Evolutionary conservation across 768 basidiomycete species (phyloP).

Genomic region (Lentinula lateritia): DNA sequence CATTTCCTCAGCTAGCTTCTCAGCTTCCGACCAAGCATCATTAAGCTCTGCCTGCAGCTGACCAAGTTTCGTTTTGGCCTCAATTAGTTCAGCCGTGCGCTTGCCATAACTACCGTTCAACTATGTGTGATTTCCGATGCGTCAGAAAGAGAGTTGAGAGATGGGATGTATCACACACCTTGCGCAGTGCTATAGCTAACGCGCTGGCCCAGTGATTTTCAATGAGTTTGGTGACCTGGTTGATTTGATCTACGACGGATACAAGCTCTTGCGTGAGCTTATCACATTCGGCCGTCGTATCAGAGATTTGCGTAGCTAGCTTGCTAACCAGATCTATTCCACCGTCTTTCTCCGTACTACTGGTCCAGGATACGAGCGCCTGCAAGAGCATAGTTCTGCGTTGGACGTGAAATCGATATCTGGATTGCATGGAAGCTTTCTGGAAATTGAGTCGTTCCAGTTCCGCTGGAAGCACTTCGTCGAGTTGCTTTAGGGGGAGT

Average conservation of each 20-base stretch:
- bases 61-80: slow-evolving; percentile 37
- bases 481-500: slow-evolving; percentile 56
- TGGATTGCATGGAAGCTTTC: slow-evolving; percentile 52
- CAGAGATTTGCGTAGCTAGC: slow-evolving; percentile 53
- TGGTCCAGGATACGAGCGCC: slow-evolving; percentile 53
- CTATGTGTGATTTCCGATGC: slow-evolving; percentile 17
- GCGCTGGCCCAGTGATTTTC: slow-evolving; percentile 74
- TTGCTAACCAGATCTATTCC: slow-evolving; percentile 34
- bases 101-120: slow-evolving; percentile 70
- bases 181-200: slow-evolving; percentile 69
- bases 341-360: slow-evolving; percentile 22
- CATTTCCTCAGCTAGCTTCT: slow-evolving; percentile 65
- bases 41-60: slow-evolving; percentile 62
- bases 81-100: slow-evolving; percentile 51
- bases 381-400: slow-evolving; percentile 68
- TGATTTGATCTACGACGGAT: slow-evolving; percentile 53
- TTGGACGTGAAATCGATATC: slow-evolving; percentile 63
- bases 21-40: slow-evolving; percentile 78
- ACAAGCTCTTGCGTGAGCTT: slow-evolving; percentile 51
- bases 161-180: slow-evolving; percentile 29
- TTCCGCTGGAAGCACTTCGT: slow-evolving; percentile 54
- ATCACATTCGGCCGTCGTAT: slow-evolving; percentile 56
- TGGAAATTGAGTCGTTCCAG: slow-evolving; percentile 48
- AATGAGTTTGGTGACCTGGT: slow-evolving; percentile 54
- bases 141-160: not conserved